These are phyloP conservation scores for Aspergillus pseudoterreus DNA, from an alignment of 2,329 filamentous ascomycete genomes.

Conservation along the genomic window DNA sequence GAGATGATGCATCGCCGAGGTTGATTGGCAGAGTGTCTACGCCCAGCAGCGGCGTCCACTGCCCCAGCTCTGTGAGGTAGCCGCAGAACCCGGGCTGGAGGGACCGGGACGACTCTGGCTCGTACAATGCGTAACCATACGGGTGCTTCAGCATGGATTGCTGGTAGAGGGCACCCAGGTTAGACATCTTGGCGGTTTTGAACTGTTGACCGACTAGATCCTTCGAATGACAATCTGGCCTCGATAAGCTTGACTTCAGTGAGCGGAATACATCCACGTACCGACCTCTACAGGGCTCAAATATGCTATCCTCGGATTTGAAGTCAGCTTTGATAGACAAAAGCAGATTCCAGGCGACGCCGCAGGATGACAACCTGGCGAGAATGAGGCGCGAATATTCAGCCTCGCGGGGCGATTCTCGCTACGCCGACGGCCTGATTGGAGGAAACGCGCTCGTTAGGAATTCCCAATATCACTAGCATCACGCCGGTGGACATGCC, in stretches of 20 bases:
- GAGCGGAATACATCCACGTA: too few species aligned
- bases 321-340: too few species aligned
- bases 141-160: slow-evolving; percentile 6
- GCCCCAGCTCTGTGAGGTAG: slow-evolving; percentile 4
- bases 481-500: not conserved
- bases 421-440: too few species aligned
- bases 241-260: too few species aligned
- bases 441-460: not conserved
- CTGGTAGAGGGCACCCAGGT: slow-evolving; percentile 1
- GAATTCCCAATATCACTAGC: not conserved
- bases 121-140: slow-evolving; percentile 4
- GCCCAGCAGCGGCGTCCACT: slow-evolving; percentile 5
- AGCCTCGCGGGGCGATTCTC: not conserved
- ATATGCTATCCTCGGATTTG: too few species aligned
- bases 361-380: too few species aligned
- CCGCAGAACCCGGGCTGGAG: slow-evolving; percentile 5
- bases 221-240: too few species aligned
- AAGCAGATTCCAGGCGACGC: too few species aligned
- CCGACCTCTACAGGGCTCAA: too few species aligned
- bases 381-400: not conserved
- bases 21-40: not conserved
- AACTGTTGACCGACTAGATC: too few species aligned
- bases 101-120: slow-evolving; percentile 2
- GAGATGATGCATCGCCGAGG: slow-evolving; percentile 2
- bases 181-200: not conserved